Evolutionary conservation across 805 yeast species (phyloP), one percentile per base, ranked within the genome.

Genomic region (Tetrapisispora fleetii): DNA sequence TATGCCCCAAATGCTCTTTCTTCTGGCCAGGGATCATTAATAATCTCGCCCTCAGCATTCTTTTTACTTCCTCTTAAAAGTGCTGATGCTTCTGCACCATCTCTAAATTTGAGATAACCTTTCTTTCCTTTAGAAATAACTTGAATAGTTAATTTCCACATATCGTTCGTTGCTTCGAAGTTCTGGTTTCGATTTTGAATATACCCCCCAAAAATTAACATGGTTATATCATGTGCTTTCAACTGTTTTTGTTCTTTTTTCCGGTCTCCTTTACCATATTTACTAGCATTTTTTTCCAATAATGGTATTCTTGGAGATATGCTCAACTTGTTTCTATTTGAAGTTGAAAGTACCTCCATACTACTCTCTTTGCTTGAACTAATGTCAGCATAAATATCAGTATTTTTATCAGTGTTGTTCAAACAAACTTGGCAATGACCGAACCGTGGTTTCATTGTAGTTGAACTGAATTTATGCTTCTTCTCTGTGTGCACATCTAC

Each of bases 151-250:
- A 72, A 60, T 50, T 64, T 67, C 76, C 76, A 71, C 28, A 71
- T 44, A 54, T 71, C 76, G 35, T 64, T 57, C 49, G 69, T 55
- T 1, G 73, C 67, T 38, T 63, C 63, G 43, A 60, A 70, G 8
- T 27, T 19, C 24, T 63, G 59, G 28, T 52, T 55, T 5, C 56
- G 56, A 1, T 55, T 54, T 41, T 64, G 60, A 39, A 62, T 63
- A 56, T 72, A 77, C 0, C 82, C 81, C 16, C 81, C 81, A 68
- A 74, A 71, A 5, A 76, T 65, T 35, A 70, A 21, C 4, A 46
- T 33, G 2, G 48, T 40, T 16, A 46, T 33, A 16, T 24, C 21
- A 16, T 24, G 14, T 6, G 18, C 2, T 30, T 41, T 41, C 11
- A 14, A 30, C 13, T 7, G 10, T 11, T 41, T 41, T 8, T 13